Evolutionary conservation across 768 basidiomycete genomes (phyloP).

Genomic region (Mycena haematopus): DNA sequence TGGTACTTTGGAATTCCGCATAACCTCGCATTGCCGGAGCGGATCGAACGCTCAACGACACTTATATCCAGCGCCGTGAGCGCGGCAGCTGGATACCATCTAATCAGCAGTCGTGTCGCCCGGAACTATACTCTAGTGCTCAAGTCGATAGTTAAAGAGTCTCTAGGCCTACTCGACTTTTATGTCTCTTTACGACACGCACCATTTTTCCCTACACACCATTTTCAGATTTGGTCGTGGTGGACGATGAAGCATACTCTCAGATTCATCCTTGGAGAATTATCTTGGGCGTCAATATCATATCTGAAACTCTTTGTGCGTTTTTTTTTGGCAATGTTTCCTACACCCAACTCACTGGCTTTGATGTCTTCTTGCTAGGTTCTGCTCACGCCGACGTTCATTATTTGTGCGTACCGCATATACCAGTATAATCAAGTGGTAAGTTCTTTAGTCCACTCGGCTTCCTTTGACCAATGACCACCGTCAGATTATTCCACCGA

Average conservation of each 20-base stretch:
- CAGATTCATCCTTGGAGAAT: conserved; percentile 14
- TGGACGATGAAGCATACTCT: conserved; percentile 15
- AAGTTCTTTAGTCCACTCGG: background rate
- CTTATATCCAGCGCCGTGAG: conserved; percentile 12
- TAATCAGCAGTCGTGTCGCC: conserved; percentile 23
- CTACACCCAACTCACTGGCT: background rate
- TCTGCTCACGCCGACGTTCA: conserved; percentile 16
- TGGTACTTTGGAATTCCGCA: conserved; percentile 12
- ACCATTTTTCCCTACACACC: background rate
- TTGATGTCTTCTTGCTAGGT: conserved; percentile 5
- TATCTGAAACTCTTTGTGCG: conserved; percentile 13
- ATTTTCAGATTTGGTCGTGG: conserved; percentile 20
- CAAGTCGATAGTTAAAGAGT: conserved; percentile 7
- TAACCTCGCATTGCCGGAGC: conserved; percentile 2
- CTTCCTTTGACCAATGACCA: background rate
- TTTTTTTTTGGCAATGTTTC: background rate
- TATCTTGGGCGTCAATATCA: conserved; percentile 18
- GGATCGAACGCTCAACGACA: conserved; percentile 6
- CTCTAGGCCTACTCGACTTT: background rate
- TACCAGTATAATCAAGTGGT: conserved; percentile 24
- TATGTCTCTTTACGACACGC: background rate
- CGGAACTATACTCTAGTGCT: conserved; percentile 19
- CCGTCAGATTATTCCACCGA: conserved; percentile 8
- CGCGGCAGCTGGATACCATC: conserved; percentile 20
- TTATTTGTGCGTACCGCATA: conserved; percentile 14